Base-by-base conservation (phyloP, 768 basidiomycete species). In the Strobilomyces confusus region DNA sequence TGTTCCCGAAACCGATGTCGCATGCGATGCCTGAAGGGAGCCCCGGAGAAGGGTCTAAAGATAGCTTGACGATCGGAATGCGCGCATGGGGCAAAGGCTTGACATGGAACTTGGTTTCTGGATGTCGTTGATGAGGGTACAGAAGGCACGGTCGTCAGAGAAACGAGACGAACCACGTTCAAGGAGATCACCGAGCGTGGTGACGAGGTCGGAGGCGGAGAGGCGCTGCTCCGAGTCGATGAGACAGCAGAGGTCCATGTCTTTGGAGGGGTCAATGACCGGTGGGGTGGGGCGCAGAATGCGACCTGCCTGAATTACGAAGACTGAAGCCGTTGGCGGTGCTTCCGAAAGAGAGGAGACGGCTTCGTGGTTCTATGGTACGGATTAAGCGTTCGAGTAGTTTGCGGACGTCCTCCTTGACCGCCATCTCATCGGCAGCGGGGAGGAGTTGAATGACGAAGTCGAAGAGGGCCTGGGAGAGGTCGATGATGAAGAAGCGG, bases 201-300 rank as follows among this genome's bases (percentile, higher is more conserved):
- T 91, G 60, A 99, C 95, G 41, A 98, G 82, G 78, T 98, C 91
- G 38, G 87, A 79, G 13, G 95, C 87, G 32, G 87, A 80, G 58
- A 82, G 83, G 54, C 76, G 89, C 72, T 86, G 86, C 52, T 85
- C 80, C 9, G 90, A 88, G 70, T 95, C 92, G 69, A 97, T 92
- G 67, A 99, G 80, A 72, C 94, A 98, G 69, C 95, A 98, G 32
- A 99, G 76, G 73, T 99, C 95, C 95, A 99, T 98, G 72, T 99
- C 95, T 98, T 64, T 40, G 9, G 25, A 13, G 43, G 48, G 36
- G 57, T 63, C 55, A 58, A 44, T 52, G 30, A 14, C 32, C 42
- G 15, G 29, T 30, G 43, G 20, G 49, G 56, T 29, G 52, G 52
- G 17, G 44, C 23, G 46, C 25, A 22, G 38, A 51, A 56, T 49